These are phyloP conservation scores for Medakamo hakoo DNA, from an alignment of 139 green algal genomes.

Conservation along the genomic window DNA sequence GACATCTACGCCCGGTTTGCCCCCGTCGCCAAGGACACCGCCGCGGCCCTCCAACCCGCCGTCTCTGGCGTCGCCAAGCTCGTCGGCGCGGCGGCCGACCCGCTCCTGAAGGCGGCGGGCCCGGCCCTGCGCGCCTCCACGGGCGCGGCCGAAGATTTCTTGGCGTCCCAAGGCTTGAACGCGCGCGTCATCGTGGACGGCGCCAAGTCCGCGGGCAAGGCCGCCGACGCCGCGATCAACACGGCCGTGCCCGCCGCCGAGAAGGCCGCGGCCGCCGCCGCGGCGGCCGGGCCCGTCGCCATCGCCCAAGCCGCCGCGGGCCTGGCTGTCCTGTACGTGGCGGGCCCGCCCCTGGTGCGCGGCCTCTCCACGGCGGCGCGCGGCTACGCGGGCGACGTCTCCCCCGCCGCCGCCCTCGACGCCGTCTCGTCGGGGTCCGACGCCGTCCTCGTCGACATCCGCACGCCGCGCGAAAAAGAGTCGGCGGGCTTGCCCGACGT, in stretches of 20 bases:
- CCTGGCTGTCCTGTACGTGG: conserved; percentile 16
- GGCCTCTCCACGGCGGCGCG: conserved; percentile 34
- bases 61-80: conserved; percentile 21
- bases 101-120: conserved; percentile 6
- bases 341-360: conserved; percentile 26
- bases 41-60: conserved; percentile 24
- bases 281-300: conserved; percentile 25
- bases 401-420: conserved; percentile 46
- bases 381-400: conserved; percentile 27
- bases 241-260: conserved; percentile 10
- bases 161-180: conserved; percentile 19
- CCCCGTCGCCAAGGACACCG: conserved; percentile 37
- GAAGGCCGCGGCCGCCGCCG: conserved; percentile 14
- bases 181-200: conserved; percentile 6
- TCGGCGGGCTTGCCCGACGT: conserved; percentile 56
- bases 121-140: conserved; percentile 5
- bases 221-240: conserved; percentile 13
- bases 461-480: conserved; percentile 57
- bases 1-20: conserved; percentile 28
- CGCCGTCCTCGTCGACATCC: conserved; percentile 65
- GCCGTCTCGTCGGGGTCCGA: conserved; percentile 25
- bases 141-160: conserved; percentile 12
- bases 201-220: conserved; percentile 13
- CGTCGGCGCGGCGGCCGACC: conserved; percentile 9
- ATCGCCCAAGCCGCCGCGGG: conserved; percentile 46